A percentile compares a stretch with the other conserved stretches of the same genome.
Evolutionary conservation across 1,284 basidiomycete genomes (phyloP).

Genomic region (Chalciporus sp.): DNA sequence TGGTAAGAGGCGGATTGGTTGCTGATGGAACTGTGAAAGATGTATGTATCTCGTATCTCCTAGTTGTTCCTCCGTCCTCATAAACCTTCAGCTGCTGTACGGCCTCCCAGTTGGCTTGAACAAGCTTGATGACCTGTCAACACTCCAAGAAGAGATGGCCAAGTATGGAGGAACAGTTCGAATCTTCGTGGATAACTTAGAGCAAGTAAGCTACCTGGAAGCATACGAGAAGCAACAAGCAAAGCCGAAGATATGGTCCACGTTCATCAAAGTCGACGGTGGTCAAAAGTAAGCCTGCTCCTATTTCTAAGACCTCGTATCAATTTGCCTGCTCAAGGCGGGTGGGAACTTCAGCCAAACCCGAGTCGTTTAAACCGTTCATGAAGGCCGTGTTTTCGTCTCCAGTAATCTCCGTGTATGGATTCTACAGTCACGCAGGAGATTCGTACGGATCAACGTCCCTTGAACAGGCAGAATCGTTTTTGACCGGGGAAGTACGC

Average conservation of each 20-base stretch:
- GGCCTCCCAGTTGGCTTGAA: conserved; percentile 71
- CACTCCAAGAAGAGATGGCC: conserved; percentile 57
- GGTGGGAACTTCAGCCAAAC: conserved; percentile 69
- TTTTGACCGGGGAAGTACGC: conserved; percentile 72
- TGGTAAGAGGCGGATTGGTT: conserved; percentile 71
- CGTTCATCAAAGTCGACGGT: conserved; percentile 82
- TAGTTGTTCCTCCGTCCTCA: conserved; percentile 3
- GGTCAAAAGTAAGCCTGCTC: conserved; percentile 65
- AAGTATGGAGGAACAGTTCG: conserved; percentile 58
- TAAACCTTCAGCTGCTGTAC: conserved; percentile 67
- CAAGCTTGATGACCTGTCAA: conserved; percentile 73
- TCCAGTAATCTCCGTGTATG: conserved; percentile 63
- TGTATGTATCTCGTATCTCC: conserved; percentile 44
- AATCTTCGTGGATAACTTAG: conserved; percentile 75
- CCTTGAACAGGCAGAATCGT: conserved; percentile 60
- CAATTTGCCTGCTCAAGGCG: conserved; percentile 53
- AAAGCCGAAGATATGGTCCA: conserved; percentile 60
- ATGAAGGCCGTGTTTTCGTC: conserved; percentile 56
- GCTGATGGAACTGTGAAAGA: conserved; percentile 75
- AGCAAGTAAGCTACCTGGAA: conserved; percentile 70
- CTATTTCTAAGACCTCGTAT: neutral
- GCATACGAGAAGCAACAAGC: conserved; percentile 49
- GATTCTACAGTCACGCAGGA: conserved; percentile 84
- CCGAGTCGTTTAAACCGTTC: conserved; percentile 58
- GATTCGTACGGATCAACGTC: conserved; percentile 77